Conservation (phyloP, 1,284 basidiomycete species). For the Nidula niveotomentosa region DNA sequence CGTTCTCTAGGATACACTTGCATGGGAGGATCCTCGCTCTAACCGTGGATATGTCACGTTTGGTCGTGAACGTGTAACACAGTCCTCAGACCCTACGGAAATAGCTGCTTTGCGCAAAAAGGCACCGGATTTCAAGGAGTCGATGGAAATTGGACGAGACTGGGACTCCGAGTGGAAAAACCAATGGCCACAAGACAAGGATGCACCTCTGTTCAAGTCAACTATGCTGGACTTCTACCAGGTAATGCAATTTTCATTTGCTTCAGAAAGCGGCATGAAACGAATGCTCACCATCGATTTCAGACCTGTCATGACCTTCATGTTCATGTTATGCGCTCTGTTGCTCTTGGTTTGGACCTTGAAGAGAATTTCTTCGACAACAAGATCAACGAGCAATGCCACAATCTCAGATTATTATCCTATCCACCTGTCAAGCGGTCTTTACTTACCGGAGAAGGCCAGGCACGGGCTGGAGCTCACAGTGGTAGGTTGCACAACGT, state of each 20-base stretch:
- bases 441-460: slow-evolving; percentile 61
- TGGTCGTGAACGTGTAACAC: slow-evolving; percentile 81
- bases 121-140: slow-evolving; percentile 81
- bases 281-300: slow-evolving; percentile 4
- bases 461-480: slow-evolving; percentile 80
- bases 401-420: slow-evolving; percentile 74
- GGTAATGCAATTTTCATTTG: slow-evolving; percentile 23
- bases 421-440: slow-evolving; percentile 70
- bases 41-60: slow-evolving; percentile 82
- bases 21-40: slow-evolving; percentile 80
- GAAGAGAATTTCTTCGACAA: slow-evolving; percentile 73
- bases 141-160: slow-evolving; percentile 84
- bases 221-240: slow-evolving; percentile 77
- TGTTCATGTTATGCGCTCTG: slow-evolving; percentile 73
- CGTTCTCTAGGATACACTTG: slow-evolving; percentile 48
- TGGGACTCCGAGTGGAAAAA: slow-evolving; percentile 78
- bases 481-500: slow-evolving; percentile 44
- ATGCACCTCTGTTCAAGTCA: slow-evolving; percentile 65
- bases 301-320: slow-evolving; percentile 78
- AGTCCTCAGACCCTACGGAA: slow-evolving; percentile 68
- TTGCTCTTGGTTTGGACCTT: slow-evolving; percentile 77
- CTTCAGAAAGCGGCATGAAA: no score
- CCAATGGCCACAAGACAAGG: slow-evolving; percentile 70
- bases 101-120: slow-evolving; percentile 70
- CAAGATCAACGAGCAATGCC: slow-evolving; percentile 72